Evolutionary conservation across 2,329 filamentous ascomycete genomes (phyloP).

Genomic region (Blastomyces percursus): DNA sequence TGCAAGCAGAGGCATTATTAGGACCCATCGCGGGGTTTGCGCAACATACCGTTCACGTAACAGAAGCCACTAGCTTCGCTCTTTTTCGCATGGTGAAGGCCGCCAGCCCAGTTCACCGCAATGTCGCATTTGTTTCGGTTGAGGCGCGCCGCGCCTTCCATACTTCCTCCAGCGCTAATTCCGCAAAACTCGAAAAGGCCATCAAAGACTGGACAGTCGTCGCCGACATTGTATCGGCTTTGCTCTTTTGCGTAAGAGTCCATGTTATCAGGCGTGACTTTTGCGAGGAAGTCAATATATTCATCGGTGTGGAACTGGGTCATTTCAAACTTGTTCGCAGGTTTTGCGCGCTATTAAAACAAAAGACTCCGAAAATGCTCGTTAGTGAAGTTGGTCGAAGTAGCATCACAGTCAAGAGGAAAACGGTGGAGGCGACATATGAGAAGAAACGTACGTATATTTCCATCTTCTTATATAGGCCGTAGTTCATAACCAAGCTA

Average conservation of each 20-base stretch:
- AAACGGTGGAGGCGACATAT: not conserved
- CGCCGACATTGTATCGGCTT: constrained; percentile 61
- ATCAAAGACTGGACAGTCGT: constrained; percentile 55
- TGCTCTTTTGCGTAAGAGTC: constrained; percentile 86
- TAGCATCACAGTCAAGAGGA: not conserved
- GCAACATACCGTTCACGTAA: constrained; percentile 67
- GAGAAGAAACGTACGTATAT: constrained; percentile 46
- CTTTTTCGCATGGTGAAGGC: constrained; percentile 92
- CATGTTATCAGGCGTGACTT: constrained; percentile 98
- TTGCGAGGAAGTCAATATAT: constrained; percentile 63
- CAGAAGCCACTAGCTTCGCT: constrained; percentile 93
- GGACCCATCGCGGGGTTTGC: not conserved
- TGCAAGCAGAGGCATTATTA: not conserved
- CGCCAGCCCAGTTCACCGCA: constrained; percentile 79
- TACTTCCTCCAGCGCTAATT: constrained; percentile 58
- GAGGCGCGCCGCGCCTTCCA: constrained; percentile 59
- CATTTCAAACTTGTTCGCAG: constrained; percentile 60
- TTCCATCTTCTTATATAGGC: constrained; percentile 62
- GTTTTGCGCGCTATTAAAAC: constrained; percentile 59
- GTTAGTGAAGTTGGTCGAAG: constrained; percentile 11
- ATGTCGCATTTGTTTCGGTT: constrained; percentile 59
- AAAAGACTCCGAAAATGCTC: constrained; percentile 19
- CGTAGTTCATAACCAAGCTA: constrained; percentile 60
- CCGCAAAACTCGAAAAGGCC: constrained; percentile 61
- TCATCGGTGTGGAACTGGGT: constrained; percentile 64